Evolutionary conservation across 2,329 filamentous ascomycete genomes (phyloP).

Genomic region (Cladophialophora chaetospira): DNA sequence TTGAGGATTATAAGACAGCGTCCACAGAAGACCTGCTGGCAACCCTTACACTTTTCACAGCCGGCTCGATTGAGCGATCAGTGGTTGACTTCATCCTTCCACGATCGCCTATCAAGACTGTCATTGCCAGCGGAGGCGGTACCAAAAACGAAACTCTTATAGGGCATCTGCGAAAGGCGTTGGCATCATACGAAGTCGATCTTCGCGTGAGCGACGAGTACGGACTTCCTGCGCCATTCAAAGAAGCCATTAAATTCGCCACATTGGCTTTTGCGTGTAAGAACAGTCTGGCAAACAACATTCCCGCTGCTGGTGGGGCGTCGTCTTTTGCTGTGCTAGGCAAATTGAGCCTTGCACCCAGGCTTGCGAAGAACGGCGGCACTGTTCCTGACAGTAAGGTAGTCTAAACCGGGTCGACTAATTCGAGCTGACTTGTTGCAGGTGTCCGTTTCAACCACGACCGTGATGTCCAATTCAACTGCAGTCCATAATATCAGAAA

Average conservation of each 20-base stretch:
- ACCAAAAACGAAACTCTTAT: slow-evolving; percentile 35
- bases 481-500: no score
- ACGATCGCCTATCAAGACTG: slow-evolving; percentile 21
- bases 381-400: slow-evolving; percentile 3
- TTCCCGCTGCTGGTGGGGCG: slow-evolving; percentile 37
- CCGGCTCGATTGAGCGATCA: slow-evolving; percentile 31
- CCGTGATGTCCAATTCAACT: not conserved
- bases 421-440: slow-evolving; percentile 1
- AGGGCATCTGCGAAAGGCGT: slow-evolving; percentile 23
- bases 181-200: slow-evolving; percentile 25
- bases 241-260: slow-evolving; percentile 40
- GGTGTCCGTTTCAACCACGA: not conserved
- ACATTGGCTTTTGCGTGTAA: slow-evolving; percentile 37
- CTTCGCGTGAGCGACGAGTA: slow-evolving; percentile 35
- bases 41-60: slow-evolving; percentile 34
- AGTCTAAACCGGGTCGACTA: no score
- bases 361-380: slow-evolving; percentile 18
- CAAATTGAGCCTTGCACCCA: slow-evolving; percentile 35
- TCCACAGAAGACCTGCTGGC: slow-evolving; percentile 34
- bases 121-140: slow-evolving; percentile 37
- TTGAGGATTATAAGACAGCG: slow-evolving; percentile 21
- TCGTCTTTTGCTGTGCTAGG: slow-evolving; percentile 35
- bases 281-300: slow-evolving; percentile 36
- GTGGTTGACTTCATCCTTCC: slow-evolving; percentile 35
- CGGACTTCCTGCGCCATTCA: slow-evolving; percentile 37